A percentile compares a stretch with the other conserved stretches of the same genome.
Evolutionary conservation across 805 yeast species (phyloP).

Genomic region (Candida quercuum): DNA sequence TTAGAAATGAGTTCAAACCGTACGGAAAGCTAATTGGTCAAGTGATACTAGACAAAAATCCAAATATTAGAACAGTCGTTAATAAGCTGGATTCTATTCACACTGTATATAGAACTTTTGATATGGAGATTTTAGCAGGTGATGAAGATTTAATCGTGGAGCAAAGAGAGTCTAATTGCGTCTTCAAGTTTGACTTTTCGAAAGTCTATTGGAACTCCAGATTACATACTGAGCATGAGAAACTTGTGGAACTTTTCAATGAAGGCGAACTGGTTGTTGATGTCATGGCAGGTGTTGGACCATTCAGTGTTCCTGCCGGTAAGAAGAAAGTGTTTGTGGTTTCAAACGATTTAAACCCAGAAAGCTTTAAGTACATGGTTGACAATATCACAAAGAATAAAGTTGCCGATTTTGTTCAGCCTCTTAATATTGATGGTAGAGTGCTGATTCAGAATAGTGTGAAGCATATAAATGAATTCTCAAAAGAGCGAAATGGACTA

Average conservation of each 20-base stretch:
- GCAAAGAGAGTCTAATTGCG: constrained; percentile 84
- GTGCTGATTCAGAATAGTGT: constrained; percentile 67
- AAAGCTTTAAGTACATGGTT: constrained; percentile 64
- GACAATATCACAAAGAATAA: constrained; percentile 63
- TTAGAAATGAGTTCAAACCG: constrained; percentile 80
- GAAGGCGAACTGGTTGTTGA: constrained; percentile 80
- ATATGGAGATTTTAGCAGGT: constrained; percentile 93
- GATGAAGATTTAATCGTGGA: constrained; percentile 68
- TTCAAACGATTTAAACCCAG: constrained; percentile 93
- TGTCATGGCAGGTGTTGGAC: constrained; percentile 98
- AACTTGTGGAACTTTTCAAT: constrained; percentile 57
- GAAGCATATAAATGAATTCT: constrained; percentile 42
- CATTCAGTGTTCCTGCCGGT: constrained; percentile 95
- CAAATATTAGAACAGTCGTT: constrained; percentile 80
- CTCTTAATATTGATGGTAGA: constrained; percentile 78
- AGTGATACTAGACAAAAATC: constrained; percentile 75
- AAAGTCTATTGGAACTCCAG: constrained; percentile 98
- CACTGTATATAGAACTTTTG: constrained; percentile 84
- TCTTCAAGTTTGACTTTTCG: constrained; percentile 81
- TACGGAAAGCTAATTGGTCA: constrained; percentile 80
- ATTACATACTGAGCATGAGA: constrained; percentile 86
- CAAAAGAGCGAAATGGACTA: constrained; percentile 29
- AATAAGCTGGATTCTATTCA: constrained; percentile 86
- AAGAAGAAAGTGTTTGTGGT: constrained; percentile 73
- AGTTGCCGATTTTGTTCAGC: constrained; percentile 49